Base-by-base conservation (phyloP, 2,329 filamentous ascomycete genomes). In the Talaromyces verruculosus region DNA sequence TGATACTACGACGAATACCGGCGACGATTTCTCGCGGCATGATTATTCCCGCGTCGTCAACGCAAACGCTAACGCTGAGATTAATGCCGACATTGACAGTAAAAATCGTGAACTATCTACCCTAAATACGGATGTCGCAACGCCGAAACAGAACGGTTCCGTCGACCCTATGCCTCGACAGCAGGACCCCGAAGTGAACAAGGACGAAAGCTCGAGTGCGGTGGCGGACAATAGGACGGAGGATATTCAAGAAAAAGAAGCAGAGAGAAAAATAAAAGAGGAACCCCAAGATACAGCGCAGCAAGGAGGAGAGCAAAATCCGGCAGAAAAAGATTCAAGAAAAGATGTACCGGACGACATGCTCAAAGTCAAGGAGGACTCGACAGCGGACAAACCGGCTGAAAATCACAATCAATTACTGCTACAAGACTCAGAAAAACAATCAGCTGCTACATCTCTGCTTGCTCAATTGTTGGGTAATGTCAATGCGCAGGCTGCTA, bases 391-490 rank as follows among this genome's bases (percentile, higher is more conserved):
- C 68, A 30, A 25, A 69, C 70, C 25, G 66, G 63, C 67, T 30
- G 58, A 69, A 58, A 72, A 74, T 41, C 68, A 70, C 28, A 67
- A 71, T 19, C 73, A 74, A 57, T 72, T 74, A 67, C 67, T 62
- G 58, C 67, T 65, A 47, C 68, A 69, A 19, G 72, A 78, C 63
- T 65, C 73, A 65, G 75, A 77, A 60, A 77, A 77, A 47, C 78
- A 80, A 67, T 77, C 72, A 49, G 78, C 78, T 51, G 78, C 79
- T 64, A 78, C 76, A 30, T 76, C 78, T 51, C 74, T 80, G 17
- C 72, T 80, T 53, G 78, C 79, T 41, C 78, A 80, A 70, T 72
- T 80, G 8, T 74, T 80, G 63, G 76, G 77, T 49, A 64, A 58
- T 10, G 39, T 58, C 62, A 77, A 75, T 66, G 75, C 76, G 67